A percentile compares a stretch with the other conserved stretches of the same genome.
Evolutionary conservation across 2,329 filamentous ascomycete species (phyloP).

Genomic region (Penicillium sp.): DNA sequence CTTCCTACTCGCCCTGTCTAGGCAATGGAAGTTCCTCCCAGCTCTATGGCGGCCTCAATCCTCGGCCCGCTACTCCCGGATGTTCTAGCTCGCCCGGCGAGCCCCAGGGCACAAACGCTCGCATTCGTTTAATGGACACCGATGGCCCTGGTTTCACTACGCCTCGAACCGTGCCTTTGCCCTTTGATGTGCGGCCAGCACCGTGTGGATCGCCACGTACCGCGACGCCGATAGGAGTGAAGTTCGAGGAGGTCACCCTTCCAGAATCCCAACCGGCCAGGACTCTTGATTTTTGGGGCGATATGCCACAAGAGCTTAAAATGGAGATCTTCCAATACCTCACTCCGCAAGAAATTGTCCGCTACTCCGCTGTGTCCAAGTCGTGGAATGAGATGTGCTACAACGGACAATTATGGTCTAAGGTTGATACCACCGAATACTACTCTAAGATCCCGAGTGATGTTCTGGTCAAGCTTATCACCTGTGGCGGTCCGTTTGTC

Average conservation of each 20-base stretch:
- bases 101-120: constrained; percentile 52
- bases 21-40: constrained; percentile 56
- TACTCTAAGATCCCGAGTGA: constrained; percentile 83
- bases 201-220: constrained; percentile 40
- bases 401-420: constrained; percentile 90
- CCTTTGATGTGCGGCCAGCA: constrained; percentile 57
- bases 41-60: constrained; percentile 56
- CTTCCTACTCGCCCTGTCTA: constrained; percentile 53
- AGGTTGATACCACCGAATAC: constrained; percentile 79
- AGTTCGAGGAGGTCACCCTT: constrained; percentile 17
- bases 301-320: constrained; percentile 78
- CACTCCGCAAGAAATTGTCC: constrained; percentile 75
- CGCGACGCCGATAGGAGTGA: constrained; percentile 13
- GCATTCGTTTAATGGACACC: constrained; percentile 56
- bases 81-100: constrained; percentile 47
- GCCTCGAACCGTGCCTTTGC: constrained; percentile 60
- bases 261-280: constrained; percentile 31
- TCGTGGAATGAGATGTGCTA: constrained; percentile 80
- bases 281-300: constrained; percentile 70
- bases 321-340: constrained; percentile 75
- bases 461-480: constrained; percentile 80
- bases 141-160: constrained; percentile 39
- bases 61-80: constrained; percentile 53
- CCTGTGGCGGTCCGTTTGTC: constrained; percentile 81
- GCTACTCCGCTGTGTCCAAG: constrained; percentile 72